Percentiles rank a stretch among this genome's conserved stretches.
Conservation (phyloP, 179 eudicot species). For the Nepenthes alata region DNA sequence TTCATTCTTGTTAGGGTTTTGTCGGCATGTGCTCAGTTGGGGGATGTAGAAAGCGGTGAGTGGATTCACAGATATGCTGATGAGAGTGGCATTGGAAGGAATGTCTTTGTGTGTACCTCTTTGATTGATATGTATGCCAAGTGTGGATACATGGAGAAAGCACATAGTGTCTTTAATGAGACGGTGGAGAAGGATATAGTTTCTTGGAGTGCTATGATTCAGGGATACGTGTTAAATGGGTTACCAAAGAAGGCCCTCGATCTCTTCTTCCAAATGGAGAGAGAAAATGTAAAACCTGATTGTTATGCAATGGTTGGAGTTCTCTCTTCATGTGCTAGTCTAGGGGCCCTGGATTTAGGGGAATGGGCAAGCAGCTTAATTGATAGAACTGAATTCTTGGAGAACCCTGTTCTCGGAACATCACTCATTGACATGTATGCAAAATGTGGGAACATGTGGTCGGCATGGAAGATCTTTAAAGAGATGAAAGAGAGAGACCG, state of each 20-base stretch:
- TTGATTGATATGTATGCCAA: conserved; percentile 63
- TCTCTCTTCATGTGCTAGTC: conserved; percentile 53
- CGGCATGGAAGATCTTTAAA: conserved; percentile 48
- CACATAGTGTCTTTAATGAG: conserved; percentile 37
- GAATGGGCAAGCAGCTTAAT: conserved; percentile 33
- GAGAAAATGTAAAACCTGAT: conserved; percentile 40
- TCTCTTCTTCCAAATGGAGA: conserved; percentile 40
- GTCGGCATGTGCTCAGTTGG: conserved; percentile 39
- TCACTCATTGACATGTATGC: conserved; percentile 70
- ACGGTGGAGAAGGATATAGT: conserved; percentile 55
- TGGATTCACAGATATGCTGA: conserved; percentile 32
- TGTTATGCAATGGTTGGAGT: conserved; percentile 39
- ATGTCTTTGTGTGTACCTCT: conserved; percentile 38
- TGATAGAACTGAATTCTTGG: conserved; percentile 27
- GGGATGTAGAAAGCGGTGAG: conserved; percentile 44
- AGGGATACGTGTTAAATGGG: conserved; percentile 64
- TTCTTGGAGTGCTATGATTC: conserved; percentile 67
- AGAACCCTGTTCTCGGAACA: conserved; percentile 42
- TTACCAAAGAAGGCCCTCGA: conserved; percentile 57
- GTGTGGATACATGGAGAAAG: conserved; percentile 43
- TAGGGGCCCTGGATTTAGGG: conserved; percentile 56
- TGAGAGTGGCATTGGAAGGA: conserved; percentile 27
- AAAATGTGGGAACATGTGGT: conserved; percentile 50
- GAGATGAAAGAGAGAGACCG: conserved; percentile 49
- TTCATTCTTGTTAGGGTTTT: conserved; percentile 44